Conservation (phyloP, 2,329 filamentous ascomycete genomes). For the Parasarocladium wereldwijsianum region DNA sequence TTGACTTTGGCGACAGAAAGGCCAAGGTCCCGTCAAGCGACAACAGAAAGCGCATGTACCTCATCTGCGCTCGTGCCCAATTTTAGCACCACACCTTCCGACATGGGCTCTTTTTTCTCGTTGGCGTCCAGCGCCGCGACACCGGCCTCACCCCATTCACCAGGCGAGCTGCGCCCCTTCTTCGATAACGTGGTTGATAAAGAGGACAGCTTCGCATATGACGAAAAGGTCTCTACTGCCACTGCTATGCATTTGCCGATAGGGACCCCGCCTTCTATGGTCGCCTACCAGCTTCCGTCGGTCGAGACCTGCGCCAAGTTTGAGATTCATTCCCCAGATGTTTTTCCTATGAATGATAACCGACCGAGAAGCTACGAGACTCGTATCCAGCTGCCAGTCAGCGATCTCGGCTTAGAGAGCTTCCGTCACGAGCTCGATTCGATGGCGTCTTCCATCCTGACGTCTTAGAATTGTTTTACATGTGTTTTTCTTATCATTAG, state of each 20-base stretch:
- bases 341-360: slow-evolving; percentile 7
- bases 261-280: too few relatives aligned
- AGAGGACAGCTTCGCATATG: slow-evolving; percentile 21
- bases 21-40: slow-evolving; percentile 1
- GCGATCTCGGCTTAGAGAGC: slow-evolving; percentile 24
- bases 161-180: slow-evolving; percentile 27
- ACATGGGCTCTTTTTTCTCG: slow-evolving; percentile 15
- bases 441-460: too few relatives aligned
- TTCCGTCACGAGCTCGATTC: slow-evolving; percentile 33
- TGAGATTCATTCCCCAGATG: slow-evolving; percentile 1
- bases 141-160: slow-evolving; percentile 19
- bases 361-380: slow-evolving; percentile 16
- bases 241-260: too few relatives aligned
- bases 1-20: slow-evolving; percentile 11
- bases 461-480: too few relatives aligned
- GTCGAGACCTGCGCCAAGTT: slow-evolving; percentile 1
- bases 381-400: too few relatives aligned
- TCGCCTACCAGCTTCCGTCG: slow-evolving; percentile 4
- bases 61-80: too few relatives aligned
- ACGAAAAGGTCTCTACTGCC: slow-evolving; percentile 19
- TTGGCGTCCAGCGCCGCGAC: slow-evolving; percentile 12
- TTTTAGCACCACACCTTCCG: slow-evolving; percentile 10
- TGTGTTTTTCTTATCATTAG: too few relatives aligned
- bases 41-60: too few relatives aligned
- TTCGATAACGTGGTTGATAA: slow-evolving; percentile 28